Base-by-base conservation (phyloP, 164 flowering plant genomes). In the Amborella trichopoda region DNA sequence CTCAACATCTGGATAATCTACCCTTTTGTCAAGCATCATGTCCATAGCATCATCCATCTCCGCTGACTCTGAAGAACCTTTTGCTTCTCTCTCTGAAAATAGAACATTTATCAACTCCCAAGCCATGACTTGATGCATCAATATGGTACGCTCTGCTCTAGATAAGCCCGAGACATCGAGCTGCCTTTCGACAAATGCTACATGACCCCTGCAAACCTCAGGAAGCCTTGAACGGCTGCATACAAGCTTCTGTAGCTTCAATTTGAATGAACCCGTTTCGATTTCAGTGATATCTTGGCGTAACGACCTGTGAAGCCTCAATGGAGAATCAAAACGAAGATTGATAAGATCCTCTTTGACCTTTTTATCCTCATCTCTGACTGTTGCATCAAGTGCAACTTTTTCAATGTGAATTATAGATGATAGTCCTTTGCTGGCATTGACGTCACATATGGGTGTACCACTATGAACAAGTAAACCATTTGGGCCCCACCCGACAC, bases 401-500 rank as follows among this genome's bases (percentile, higher is more conserved):
- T 76, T 88, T 65, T 93, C 96, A 42, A 93, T n/a, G 55, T 73
- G 67, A 52, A 93, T 72, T 9, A 76, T 61, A 42, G 99, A 91
- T 27, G 96, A 87, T 38, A 87, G 56, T 19, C 69, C 58, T 48
- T 53, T 55, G 28, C 59, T 65, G 28, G 62, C 33, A 49, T 55
- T 53, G 28, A 52, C 44, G 52, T 66, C 60, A 30, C 73, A 70
- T 24, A 76, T 76, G 28, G 78, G 75, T 11, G 58, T 37, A 53
- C 95, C 96, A 50, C 73, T 46, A 45, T 85, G 99, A 48, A 84
- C 70, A 53, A 93, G 95, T 33, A 76, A 36, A 3, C 96, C 96
- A 66, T 79, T 81, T 19, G 99, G 99, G 12, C 99, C 96, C 99
- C 99, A 93, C 18, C 95, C 99, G 49, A 79, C 94, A 40, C 96